phyloP scores from a whole-genome alignment of 345 rosid species.

The Microcos paniculata region DNA sequence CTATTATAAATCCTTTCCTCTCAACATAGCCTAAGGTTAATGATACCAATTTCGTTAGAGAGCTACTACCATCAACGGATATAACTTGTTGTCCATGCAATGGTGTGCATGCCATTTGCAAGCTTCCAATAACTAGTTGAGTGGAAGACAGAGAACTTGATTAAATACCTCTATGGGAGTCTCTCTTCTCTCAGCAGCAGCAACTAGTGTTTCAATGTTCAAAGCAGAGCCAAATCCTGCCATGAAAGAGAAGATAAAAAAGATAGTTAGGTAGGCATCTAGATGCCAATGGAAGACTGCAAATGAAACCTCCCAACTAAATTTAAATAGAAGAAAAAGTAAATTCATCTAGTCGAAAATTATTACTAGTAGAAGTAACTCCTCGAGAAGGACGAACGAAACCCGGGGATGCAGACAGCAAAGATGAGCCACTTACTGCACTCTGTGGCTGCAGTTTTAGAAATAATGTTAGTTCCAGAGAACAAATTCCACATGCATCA shows the following conservation, averaged over 20 bases:
- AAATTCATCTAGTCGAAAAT: not conserved
- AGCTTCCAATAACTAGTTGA: not conserved
- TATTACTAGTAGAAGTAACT: conserved; percentile 75
- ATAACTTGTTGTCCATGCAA: not conserved
- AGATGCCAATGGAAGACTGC: conserved; percentile 7
- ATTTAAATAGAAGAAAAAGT: conserved; percentile 15
- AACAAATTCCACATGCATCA: not conserved
- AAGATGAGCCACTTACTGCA: conserved; percentile 37
- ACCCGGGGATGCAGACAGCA: conserved; percentile 58
- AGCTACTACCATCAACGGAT: not conserved
- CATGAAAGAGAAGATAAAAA: not conserved
- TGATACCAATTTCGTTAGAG: not conserved
- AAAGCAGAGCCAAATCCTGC: conserved; percentile 96
- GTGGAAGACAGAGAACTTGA: not conserved
- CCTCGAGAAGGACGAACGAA: conserved; percentile 65
- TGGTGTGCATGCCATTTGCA: not conserved
- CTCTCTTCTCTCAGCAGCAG: conserved; percentile 96
- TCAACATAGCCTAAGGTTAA: not conserved
- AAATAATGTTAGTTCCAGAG: not conserved
- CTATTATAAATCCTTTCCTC: not conserved
- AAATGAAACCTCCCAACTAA: not conserved
- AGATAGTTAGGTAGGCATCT: not conserved
- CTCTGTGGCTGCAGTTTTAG: conserved; percentile 36
- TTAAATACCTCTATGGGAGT: conserved; percentile 76
- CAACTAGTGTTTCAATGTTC: conserved; percentile 93